A percentile compares a stretch with the other conserved stretches of the same genome.
These are phyloP conservation scores for Colletotrichum lentis DNA, from an alignment of 2,329 filamentous ascomycete genomes.

Conservation along the genomic window DNA sequence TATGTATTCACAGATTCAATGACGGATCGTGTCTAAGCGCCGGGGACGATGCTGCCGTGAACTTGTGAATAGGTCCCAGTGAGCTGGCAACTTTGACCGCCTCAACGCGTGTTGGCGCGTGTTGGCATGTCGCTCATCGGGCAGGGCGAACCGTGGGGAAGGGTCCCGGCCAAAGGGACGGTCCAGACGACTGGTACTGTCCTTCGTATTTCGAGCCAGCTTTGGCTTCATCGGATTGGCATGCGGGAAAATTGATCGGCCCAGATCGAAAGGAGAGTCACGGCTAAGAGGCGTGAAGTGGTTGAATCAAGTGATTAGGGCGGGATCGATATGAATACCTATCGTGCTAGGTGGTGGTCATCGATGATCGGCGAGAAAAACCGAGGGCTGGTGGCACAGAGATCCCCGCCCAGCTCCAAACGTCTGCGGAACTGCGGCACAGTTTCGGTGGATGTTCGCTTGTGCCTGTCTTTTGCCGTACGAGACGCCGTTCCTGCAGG, in stretches of 20 bases:
- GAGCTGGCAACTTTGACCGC: conserved; percentile 14
- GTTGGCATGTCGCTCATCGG: conserved; percentile 15
- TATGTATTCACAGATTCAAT: conserved; percentile 7
- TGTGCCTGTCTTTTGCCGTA: neutral
- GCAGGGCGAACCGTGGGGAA: conserved; percentile 11
- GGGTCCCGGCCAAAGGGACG: conserved; percentile 12
- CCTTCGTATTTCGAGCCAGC: conserved; percentile 10
- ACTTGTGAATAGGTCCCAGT: conserved; percentile 13
- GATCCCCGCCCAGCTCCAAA: conserved; percentile 18
- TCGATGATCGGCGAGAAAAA: conserved; percentile 25
- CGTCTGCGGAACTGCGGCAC: conserved; percentile 29
- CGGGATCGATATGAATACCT: conserved; percentile 4
- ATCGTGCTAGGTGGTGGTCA: conserved; percentile 17
- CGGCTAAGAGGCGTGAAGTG: conserved; percentile 1
- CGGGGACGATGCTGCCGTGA: neutral
- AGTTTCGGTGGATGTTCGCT: conserved; percentile 17
- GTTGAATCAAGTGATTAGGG: conserved; percentile 6
- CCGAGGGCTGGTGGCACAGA: conserved; percentile 25
- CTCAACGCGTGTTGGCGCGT: conserved; percentile 1
- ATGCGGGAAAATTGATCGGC: conserved; percentile 15
- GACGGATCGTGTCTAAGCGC: conserved; percentile 27
- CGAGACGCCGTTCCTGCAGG: conserved; percentile 27
- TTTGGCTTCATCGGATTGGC: conserved; percentile 7
- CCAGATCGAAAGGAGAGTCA: conserved; percentile 11
- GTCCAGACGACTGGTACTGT: conserved; percentile 8